Evolutionary conservation across 305 asterid species (phyloP).

Genomic region (Rubia occidens): DNA sequence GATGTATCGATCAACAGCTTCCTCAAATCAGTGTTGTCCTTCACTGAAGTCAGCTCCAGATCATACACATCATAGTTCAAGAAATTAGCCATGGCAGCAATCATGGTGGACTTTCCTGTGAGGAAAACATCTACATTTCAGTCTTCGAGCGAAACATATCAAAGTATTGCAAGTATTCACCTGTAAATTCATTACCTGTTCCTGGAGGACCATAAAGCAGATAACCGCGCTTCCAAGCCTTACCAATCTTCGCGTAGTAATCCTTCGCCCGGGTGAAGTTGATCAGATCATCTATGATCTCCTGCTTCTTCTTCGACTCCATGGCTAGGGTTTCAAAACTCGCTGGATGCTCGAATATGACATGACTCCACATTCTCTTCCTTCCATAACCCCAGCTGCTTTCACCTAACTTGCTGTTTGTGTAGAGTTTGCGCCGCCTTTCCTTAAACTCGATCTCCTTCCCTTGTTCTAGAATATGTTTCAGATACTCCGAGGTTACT

Average conservation of each 20-base stretch:
- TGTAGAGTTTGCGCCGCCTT: background rate
- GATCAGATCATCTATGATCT: slow-evolving; percentile 15
- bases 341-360: background rate
- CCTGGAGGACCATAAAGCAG: background rate
- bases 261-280: slow-evolving; percentile 10
- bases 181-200: no score
- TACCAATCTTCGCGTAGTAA: slow-evolving; percentile 16
- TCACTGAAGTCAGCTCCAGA: slow-evolving; percentile 14
- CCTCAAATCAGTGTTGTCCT: slow-evolving; percentile 11
- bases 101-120: slow-evolving; percentile 12
- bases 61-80: background rate
- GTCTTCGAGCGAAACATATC: no score
- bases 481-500: background rate
- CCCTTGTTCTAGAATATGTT: background rate
- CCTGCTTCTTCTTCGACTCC: slow-evolving; percentile 13
- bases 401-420: background rate
- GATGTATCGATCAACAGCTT: slow-evolving; percentile 13
- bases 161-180: no score
- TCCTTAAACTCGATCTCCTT: background rate
- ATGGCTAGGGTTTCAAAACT: background rate
- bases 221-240: slow-evolving; percentile 15
- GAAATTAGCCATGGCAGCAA: slow-evolving; percentile 14
- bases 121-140: no score
- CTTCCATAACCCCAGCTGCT: background rate
- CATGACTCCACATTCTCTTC: background rate